Evolutionary conservation across 495 filamentous ascomycete species (phyloP).

Genomic region (Pseudomonodictys pantanalensis): DNA sequence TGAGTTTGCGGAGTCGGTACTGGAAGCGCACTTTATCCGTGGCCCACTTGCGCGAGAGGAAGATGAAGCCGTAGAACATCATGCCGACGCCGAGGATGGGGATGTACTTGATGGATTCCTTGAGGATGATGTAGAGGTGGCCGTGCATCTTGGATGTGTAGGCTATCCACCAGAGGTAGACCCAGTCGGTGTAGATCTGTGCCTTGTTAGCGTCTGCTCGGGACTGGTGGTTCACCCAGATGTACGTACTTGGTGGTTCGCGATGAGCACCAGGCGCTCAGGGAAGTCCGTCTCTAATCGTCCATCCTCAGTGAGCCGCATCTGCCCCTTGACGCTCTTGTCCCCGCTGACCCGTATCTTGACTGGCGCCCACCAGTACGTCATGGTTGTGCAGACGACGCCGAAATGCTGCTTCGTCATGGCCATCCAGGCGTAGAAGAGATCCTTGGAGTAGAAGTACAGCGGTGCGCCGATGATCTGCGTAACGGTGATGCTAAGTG

Average conservation of each 20-base stretch:
- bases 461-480: constrained; percentile 68
- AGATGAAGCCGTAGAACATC: constrained; percentile 81
- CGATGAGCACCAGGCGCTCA: constrained; percentile 72
- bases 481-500: constrained; percentile 53
- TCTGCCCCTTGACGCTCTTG: constrained; percentile 65
- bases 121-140: constrained; percentile 81
- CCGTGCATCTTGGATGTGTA: constrained; percentile 76
- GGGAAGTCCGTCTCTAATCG: constrained; percentile 70
- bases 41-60: constrained; percentile 80
- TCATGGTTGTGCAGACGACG: constrained; percentile 68
- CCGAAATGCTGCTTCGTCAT: constrained; percentile 75
- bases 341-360: constrained; percentile 74
- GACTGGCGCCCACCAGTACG: constrained; percentile 78
- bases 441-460: constrained; percentile 65
- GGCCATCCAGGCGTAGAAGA: constrained; percentile 76
- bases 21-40: constrained; percentile 68
- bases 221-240: background rate
- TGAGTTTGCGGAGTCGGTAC: constrained; percentile 67
- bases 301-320: constrained; percentile 62
- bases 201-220: background rate
- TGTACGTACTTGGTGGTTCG: constrained; percentile 68
- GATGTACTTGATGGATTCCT: constrained; percentile 75
- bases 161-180: constrained; percentile 85
- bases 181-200: constrained; percentile 76
- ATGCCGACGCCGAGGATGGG: constrained; percentile 75